Conservation (phyloP, 169 alveolate genomes). For the Babesia ovis region DNA sequence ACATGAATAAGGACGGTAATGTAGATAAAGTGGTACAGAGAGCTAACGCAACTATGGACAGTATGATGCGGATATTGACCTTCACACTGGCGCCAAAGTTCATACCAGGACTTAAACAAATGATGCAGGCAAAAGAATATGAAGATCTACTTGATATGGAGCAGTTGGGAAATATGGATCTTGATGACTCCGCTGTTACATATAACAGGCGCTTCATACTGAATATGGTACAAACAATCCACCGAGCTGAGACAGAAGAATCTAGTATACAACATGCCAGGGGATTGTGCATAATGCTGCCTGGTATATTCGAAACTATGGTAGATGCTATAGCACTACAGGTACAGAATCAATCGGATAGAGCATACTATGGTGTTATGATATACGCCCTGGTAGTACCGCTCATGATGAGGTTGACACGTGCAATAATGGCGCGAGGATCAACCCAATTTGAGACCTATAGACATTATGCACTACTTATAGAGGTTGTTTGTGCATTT, state of each 20-base stretch:
- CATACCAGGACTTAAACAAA: conserved; percentile 13
- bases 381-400: neutral
- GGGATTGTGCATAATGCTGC: conserved; percentile 18
- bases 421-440: neutral
- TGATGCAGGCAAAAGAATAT: conserved; percentile 14
- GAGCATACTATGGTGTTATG: neutral
- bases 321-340: neutral
- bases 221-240: conserved; percentile 7
- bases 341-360: neutral
- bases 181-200: conserved; percentile 33
- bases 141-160: conserved; percentile 27
- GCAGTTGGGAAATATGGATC: conserved; percentile 35
- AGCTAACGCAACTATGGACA: neutral
- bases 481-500: neutral
- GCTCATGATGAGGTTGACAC: conserved; percentile 6
- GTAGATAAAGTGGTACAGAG: neutral
- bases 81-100: conserved; percentile 10
- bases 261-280: neutral
- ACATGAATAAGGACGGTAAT: neutral
- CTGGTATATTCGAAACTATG: neutral
- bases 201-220: conserved; percentile 32
- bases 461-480: neutral
- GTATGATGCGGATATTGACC: neutral
- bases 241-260: conserved; percentile 7
- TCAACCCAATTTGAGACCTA: conserved; percentile 3